Evolutionary conservation across 164 flowering plant genomes (phyloP).

Genomic region (Aristolochia contorta): DNA sequence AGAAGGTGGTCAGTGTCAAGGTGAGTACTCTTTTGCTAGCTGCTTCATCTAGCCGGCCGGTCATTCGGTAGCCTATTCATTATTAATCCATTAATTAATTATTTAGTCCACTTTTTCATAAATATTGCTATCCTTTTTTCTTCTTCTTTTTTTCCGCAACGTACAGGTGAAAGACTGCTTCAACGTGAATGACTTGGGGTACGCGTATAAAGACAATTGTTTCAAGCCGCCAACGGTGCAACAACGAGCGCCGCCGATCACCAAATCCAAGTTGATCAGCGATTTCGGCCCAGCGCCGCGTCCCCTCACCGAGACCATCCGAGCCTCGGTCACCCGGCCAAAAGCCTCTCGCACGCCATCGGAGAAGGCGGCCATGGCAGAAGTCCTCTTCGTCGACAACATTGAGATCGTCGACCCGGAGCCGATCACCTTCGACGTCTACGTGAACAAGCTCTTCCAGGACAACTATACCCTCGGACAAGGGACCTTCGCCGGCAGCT

Average conservation of each 20-base stretch:
- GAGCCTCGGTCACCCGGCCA: neutral
- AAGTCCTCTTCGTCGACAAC: constrained; percentile 2
- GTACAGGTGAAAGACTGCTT: neutral
- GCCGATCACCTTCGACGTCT: neutral
- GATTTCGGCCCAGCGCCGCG: constrained; percentile 22
- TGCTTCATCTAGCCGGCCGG: too few relatives aligned
- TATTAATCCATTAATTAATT: too few relatives aligned
- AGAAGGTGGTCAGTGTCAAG: constrained; percentile 5
- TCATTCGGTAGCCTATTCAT: too few relatives aligned
- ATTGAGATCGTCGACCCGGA: neutral
- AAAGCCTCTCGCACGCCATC: neutral
- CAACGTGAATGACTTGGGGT: neutral
- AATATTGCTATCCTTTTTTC: too few relatives aligned
- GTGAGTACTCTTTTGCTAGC: too few relatives aligned
- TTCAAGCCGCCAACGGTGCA: neutral
- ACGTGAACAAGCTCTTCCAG: neutral
- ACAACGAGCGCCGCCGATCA: neutral
- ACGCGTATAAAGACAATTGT: neutral
- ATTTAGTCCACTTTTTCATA: too few relatives aligned
- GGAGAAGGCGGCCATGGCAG: constrained; percentile 1
- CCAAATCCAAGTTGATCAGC: neutral
- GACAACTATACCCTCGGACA: neutral
- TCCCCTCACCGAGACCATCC: constrained; percentile 4
- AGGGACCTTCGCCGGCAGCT: constrained; percentile 1
- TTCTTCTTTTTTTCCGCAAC: too few relatives aligned